phyloP scores from a whole-genome alignment of 1,139 yeast species.

The Suhomyces kunorum region DNA sequence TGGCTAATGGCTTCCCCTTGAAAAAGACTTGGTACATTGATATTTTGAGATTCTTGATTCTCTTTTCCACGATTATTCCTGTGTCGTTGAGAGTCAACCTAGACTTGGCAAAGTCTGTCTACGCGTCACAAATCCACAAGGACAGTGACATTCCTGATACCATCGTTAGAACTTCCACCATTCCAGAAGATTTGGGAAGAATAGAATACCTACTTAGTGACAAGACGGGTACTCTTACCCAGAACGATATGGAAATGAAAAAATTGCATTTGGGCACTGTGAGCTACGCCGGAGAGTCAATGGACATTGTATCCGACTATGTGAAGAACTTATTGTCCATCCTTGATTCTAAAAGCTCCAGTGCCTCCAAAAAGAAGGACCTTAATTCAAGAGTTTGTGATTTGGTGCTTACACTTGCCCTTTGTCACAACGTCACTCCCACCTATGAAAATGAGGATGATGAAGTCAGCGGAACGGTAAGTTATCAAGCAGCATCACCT shows the following conservation, averaged over 20 bases:
- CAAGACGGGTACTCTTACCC: constrained; percentile 96
- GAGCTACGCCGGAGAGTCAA: constrained; percentile 86
- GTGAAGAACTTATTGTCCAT: constrained; percentile 38
- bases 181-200: constrained; percentile 96
- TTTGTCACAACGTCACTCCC: constrained; percentile 96
- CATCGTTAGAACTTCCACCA: constrained; percentile 93
- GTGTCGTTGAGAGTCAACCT: constrained; percentile 91
- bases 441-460: constrained; percentile 52
- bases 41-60: constrained; percentile 82
- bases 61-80: constrained; percentile 94
- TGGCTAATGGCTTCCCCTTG: constrained; percentile 71
- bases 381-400: constrained; percentile 77
- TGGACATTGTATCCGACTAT: constrained; percentile 83
- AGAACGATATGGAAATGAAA: constrained; percentile 96
- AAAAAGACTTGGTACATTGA: constrained; percentile 80
- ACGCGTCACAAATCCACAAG: constrained; percentile 92
- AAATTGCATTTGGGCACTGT: constrained; percentile 91
- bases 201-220: constrained; percentile 90
- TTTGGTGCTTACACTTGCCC: constrained; percentile 74
- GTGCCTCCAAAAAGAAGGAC: constrained; percentile 47
- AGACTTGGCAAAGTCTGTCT: constrained; percentile 93
- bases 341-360: constrained; percentile 24
- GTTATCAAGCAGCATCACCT: constrained; percentile 98
- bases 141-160: constrained; percentile 81
- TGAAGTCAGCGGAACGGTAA: constrained; percentile 43